Evolutionary conservation across 352 stramenopile species (phyloP).

Genomic region (Peronospora tabacina): DNA sequence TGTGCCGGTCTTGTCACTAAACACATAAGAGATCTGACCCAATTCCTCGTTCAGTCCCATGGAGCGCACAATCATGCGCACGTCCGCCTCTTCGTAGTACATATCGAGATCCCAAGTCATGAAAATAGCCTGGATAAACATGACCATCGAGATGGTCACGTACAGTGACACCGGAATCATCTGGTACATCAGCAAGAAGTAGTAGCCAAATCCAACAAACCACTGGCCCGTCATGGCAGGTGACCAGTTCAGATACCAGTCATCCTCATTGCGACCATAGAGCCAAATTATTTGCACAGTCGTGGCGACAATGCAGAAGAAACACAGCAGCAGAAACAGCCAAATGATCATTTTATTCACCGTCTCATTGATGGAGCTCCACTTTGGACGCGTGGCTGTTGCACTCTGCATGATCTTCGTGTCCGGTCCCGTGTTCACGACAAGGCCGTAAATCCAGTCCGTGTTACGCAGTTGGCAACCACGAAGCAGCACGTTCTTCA

Average conservation of each 20-base stretch:
- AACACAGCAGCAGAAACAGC: conserved; percentile 58
- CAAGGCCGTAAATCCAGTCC: conserved; percentile 82
- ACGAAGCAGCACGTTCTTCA: conserved; percentile 85
- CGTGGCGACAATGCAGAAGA: conserved; percentile 47
- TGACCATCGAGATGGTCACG: conserved; percentile 94
- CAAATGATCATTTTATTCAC: conserved; percentile 79
- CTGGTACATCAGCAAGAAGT: conserved; percentile 94
- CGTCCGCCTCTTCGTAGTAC: conserved; percentile 89
- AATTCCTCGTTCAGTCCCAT: conserved; percentile 88
- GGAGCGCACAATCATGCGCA: conserved; percentile 70
- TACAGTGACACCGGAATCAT: conserved; percentile 98
- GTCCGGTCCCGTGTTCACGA: conserved; percentile 83
- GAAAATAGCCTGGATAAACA: conserved; percentile 92
- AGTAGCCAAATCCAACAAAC: conserved; percentile 84
- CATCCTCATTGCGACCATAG: conserved; percentile 37
- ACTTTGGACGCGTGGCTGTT: conserved; percentile 52
- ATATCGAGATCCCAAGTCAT: conserved; percentile 89
- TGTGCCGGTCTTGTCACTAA: conserved; percentile 92
- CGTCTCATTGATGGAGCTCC: conserved; percentile 75
- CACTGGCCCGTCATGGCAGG: conserved; percentile 43
- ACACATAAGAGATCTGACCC: conserved; percentile 88
- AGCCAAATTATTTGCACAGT: conserved; percentile 61
- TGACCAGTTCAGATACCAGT: conserved; percentile 46
- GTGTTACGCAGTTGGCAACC: conserved; percentile 86
- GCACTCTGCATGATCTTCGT: conserved; percentile 84